Base-by-base conservation (phyloP, 2,329 filamentous ascomycete species). In the Nothophoma quercina region DNA sequence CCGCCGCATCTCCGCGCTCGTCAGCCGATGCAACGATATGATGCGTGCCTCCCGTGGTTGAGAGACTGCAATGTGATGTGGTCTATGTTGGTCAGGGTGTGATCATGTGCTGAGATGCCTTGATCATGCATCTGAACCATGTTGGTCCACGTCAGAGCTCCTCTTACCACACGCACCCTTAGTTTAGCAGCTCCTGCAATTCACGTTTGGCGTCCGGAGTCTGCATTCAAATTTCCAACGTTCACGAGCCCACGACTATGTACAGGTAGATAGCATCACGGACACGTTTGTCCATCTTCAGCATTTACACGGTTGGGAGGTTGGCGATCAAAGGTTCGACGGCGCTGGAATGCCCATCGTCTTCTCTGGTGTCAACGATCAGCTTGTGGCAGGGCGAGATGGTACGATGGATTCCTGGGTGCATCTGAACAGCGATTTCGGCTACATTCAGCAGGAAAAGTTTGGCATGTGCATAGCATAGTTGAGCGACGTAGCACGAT, bases 1-100 rank as follows among this genome's bases (percentile, higher is more conserved):
- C 41, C 78, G 79, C 51, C 75, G 75, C 59, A 83, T 85, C 52
- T 77, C 80, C 12, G 69, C 72, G 6, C 68, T 84, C 74, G 61
- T 69, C 41, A 67, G 56, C 42, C 66, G 63, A 39, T 69, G 70
- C 49, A 70, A 67, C 43, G 70, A 75, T 28, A 61, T 73, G 54
- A 62, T 63, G 8, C 67, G 68, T 35, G 63, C 63, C 28, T 61
- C 62, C 7, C 43, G 41, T 39, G 50, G 58, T 16, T 65, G 39
- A 48, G 26, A 18, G 13, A 35, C 58, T 42, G 55, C 51, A 15
- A 32, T 50, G 21, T 58, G 59, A 42, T 53, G 39, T 18, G 62
- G 55, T 62, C 29, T 16, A 39, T 39, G 26, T 43, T 22, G 13
- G 50, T 43, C 25, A 51, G 36, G 28, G 16, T 23, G 13, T 15